A percentile compares a stretch with the other conserved stretches of the same genome.
phyloP scores from a whole-genome alignment of 805 yeast species.

The Starmerella roubikii region DNA sequence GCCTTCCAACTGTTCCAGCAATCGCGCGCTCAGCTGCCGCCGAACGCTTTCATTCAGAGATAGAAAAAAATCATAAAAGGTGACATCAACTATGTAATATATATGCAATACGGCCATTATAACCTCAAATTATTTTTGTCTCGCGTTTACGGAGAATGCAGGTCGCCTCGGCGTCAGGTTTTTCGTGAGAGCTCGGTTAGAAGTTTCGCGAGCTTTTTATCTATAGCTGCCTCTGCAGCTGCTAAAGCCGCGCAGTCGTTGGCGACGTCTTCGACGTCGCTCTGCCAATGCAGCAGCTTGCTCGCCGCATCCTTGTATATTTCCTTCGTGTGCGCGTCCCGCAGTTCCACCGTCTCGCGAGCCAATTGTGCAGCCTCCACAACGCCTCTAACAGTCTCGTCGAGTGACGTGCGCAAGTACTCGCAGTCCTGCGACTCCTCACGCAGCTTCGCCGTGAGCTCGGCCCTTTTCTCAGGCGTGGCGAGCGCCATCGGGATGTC shows the following conservation, averaged over 20 bases:
- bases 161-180: no score
- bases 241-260: slow-evolving; percentile 7
- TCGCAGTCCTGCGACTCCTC: slow-evolving; percentile 10
- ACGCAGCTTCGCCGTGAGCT: slow-evolving; percentile 1
- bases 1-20: slow-evolving; percentile 60
- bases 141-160: no score
- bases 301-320: slow-evolving; percentile 2
- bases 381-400: background rate
- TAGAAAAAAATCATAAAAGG: no score
- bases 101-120: no score
- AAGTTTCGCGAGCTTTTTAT: slow-evolving; percentile 5
- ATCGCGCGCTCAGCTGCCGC: slow-evolving; percentile 47
- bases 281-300: slow-evolving; percentile 12
- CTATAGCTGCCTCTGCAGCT: slow-evolving; percentile 1
- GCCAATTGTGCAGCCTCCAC: slow-evolving; percentile 5
- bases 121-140: no score
- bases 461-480: slow-evolving; percentile 11
- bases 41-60: slow-evolving; percentile 34
- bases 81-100: no score
- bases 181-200: background rate
- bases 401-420: slow-evolving; percentile 5
- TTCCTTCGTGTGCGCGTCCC: slow-evolving; percentile 6
- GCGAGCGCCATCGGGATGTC: slow-evolving; percentile 3
- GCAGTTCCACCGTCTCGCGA: slow-evolving; percentile 1
- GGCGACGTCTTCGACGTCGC: slow-evolving; percentile 11